Evolutionary conservation across 2,329 filamentous ascomycete species (phyloP), one percentile per base, ranked within the genome.

Genomic region (Ceratocystis destructans): DNA sequence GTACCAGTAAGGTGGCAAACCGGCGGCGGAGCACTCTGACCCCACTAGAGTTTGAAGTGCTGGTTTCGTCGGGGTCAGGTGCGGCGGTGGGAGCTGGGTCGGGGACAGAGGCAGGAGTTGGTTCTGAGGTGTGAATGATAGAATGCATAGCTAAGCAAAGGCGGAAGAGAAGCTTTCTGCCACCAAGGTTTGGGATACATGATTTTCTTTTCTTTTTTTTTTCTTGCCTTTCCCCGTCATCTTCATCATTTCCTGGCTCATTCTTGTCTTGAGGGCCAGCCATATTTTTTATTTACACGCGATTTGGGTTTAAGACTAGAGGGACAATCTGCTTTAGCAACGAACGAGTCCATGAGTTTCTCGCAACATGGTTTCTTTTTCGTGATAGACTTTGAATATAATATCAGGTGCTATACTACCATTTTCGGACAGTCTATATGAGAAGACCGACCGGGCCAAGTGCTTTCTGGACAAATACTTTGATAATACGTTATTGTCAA

Each of bases 11-110:
- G 77, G 78, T 74, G 7, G 79, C 83, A 2, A 86, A 81, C 68
- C 78, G 87, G 72, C 80, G 88, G 72, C 81, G 89, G 73, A 90
- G 87, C 71, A 92, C 88, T 22, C 76, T 93, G 41, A 90, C 83
- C 71, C 85, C 87, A 2, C 87, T 87, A 79, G 89, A 93, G 75
- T 75, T 92, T 72, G 82, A 88, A 25, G 57, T 61, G 44, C 61
- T 66, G 31, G 48, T 66, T 20, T 59, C 41, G 22, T 45, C 46
- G 41, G 63, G 63, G 50, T 57, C 48, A 0, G 25, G 33, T 20
- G 15, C 61, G 7, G 20, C 15, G n/a, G 25, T 28, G 4, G 48
- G 48, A 17, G 8, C 46, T 7, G 46, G 6, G n/a, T 20, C 48
- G 8, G 48, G 22, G 22, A 7, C 48, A 25, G 48, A 25, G 8